phyloP scores from a whole-genome alignment of 2,329 filamentous ascomycete genomes.

The Penicillium sp. region DNA sequence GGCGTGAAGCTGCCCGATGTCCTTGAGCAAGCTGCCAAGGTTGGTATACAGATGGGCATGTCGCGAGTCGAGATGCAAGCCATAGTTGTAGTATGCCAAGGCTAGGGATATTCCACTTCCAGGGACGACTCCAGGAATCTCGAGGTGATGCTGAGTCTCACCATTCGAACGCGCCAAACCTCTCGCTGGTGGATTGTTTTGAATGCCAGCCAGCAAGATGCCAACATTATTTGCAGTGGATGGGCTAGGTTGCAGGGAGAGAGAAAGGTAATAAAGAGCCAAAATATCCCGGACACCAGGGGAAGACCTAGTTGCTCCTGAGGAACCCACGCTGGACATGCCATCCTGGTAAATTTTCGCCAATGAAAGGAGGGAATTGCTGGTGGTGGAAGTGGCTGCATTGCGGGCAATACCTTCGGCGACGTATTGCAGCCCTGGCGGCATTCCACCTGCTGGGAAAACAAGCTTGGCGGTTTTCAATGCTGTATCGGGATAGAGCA shows the following conservation, averaged over 20 bases:
- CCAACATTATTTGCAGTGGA: slow-evolving; percentile 98
- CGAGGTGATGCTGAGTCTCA: slow-evolving; percentile 46
- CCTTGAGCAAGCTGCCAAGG: slow-evolving; percentile 89
- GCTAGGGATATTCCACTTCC: slow-evolving; percentile 87
- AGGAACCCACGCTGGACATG: slow-evolving; percentile 69
- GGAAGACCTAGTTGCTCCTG: slow-evolving; percentile 59
- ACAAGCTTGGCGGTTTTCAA: slow-evolving; percentile 79
- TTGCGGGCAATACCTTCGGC: slow-evolving; percentile 69
- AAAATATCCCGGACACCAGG: slow-evolving; percentile 88
- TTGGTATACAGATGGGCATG: slow-evolving; percentile 98
- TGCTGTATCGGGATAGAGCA: slow-evolving; percentile 81
- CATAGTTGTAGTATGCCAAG: slow-evolving; percentile 93
- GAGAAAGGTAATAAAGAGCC: slow-evolving; percentile 89
- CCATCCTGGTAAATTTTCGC: slow-evolving; percentile 98
- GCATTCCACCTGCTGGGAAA: slow-evolving; percentile 71
- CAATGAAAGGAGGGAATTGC: slow-evolving; percentile 88
- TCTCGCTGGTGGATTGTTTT: slow-evolving; percentile 60
- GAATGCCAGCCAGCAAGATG: slow-evolving; percentile 91
- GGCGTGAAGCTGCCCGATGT: slow-evolving; percentile 86
- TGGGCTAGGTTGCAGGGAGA: slow-evolving; percentile 91
- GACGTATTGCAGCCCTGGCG: slow-evolving; percentile 76
- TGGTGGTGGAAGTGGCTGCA: slow-evolving; percentile 86
- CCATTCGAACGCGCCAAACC: slow-evolving; percentile 33
- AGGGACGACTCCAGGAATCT: slow-evolving; percentile 74
- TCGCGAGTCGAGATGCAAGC: slow-evolving; percentile 76